These are phyloP conservation scores for Cyclostephanos tholiformis DNA, from an alignment of 108 stramenopile genomes.

Conservation along the genomic window DNA sequence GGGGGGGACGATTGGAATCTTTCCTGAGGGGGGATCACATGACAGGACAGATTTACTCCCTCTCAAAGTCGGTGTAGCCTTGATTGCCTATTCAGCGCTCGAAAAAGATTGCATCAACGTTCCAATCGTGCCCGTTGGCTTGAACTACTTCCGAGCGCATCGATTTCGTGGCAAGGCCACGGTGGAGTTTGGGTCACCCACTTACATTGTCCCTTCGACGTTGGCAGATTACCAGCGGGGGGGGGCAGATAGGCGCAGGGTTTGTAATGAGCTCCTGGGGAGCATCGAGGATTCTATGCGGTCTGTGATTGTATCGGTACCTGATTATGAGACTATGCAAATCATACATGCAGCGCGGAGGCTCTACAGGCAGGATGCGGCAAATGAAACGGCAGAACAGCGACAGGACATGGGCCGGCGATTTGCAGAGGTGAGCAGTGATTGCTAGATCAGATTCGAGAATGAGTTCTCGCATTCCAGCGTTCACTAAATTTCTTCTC, in stretches of 20 bases:
- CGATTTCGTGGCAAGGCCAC: constrained; percentile 89
- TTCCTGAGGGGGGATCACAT: constrained; percentile 98
- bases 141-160: constrained; percentile 96
- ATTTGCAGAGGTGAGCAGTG: constrained; percentile 72
- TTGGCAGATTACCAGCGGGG: constrained; percentile 69
- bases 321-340: constrained; percentile 93
- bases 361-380: constrained; percentile 64
- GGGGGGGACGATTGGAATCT: constrained; percentile 90
- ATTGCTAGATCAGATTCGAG: background rate
- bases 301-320: constrained; percentile 92
- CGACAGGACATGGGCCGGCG: constrained; percentile 94
- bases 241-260: constrained; percentile 67
- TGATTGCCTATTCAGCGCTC: constrained; percentile 93
- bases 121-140: constrained; percentile 96
- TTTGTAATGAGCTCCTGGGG: constrained; percentile 84
- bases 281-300: constrained; percentile 91
- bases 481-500: background rate
- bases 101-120: constrained; percentile 90
- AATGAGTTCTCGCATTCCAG: background rate
- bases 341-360: constrained; percentile 93
- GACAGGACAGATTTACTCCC: constrained; percentile 97
- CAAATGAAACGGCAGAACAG: constrained; percentile 55
- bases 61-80: constrained; percentile 96
- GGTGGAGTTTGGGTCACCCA: constrained; percentile 87
- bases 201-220: constrained; percentile 76